Base-by-base conservation (phyloP, 306 rosid species). In the Bauhinia variegata region DNA sequence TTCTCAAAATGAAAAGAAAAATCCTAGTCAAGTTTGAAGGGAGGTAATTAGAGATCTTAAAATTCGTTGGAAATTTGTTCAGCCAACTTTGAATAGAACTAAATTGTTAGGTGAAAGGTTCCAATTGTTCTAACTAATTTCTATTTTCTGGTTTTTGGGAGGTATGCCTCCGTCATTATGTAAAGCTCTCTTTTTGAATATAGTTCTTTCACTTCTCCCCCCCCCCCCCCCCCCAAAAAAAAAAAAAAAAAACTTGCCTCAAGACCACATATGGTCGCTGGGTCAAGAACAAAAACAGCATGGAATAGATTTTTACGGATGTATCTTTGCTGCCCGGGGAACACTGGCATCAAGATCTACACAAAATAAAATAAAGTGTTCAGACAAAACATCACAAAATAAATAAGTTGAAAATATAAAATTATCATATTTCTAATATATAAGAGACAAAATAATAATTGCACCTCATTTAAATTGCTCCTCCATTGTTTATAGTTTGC, bases 281-380 rank as follows among this genome's bases (percentile, higher is more conserved):
- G 99, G 78, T 93, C 99, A 85, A 93, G 58, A 75, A 86, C 87
- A 79, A 74, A 83, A 78, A 90, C 85, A 32, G 96, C 95, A 83
- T 93, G 92, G 81, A 83, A 93, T 68, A 93, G 87, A 81, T 93
- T 93, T 84, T 90, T 93, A 57, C 99, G 99, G 52, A 93, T 86
- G 58, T 90, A 86, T 4, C 99, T 97, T 60, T 86, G 82, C 76
- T 93, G 99, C 73, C 99, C 99, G 5, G 97, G 99, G 82, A 86
- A 93, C 58, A 83, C 96, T 28, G 99, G 97, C 99, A 88, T 93
- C 95, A 90, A 82, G 74, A 93, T 83, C 99, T 93, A 71, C 75
- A 79, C 17, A 55, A 59, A 36, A 70, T 7, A 54, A 48, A 28
- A 38, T 13, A 41, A 2, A 68, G 7, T 32, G 14, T 47, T 61